phyloP scores from a whole-genome alignment of 2,329 filamentous ascomycete species.

The Macrophomina phaseolina region DNA sequence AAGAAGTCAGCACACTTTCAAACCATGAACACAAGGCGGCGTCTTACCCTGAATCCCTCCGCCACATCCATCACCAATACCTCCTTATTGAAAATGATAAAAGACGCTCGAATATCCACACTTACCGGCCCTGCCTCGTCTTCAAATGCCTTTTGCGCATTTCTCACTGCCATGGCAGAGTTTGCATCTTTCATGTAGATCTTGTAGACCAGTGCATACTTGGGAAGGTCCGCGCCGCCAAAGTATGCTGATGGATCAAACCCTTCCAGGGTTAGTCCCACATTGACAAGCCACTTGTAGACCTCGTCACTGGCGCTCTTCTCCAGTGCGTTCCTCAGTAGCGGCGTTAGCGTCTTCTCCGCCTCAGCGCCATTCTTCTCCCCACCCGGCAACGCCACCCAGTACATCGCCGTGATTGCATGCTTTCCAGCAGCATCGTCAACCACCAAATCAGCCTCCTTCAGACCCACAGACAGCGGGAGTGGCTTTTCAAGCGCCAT shows the following conservation, averaged over 20 bases:
- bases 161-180: not conserved
- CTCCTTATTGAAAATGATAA: not conserved
- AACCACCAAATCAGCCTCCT: not conserved
- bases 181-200: not conserved
- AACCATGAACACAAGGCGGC: not conserved
- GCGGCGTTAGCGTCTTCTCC: not conserved
- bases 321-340: not conserved
- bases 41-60: not conserved
- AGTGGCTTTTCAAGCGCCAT: conserved; percentile 3
- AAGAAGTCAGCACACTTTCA: not conserved
- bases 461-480: not conserved
- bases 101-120: not conserved
- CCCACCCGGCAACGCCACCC: not conserved
- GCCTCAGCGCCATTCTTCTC: not conserved
- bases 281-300: not conserved
- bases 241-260: not conserved
- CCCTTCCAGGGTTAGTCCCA: not conserved
- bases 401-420: not conserved
- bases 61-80: not conserved
- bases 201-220: conserved; percentile 2
- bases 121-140: not conserved
- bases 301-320: not conserved
- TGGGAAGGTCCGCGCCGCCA: not conserved
- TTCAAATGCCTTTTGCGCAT: not conserved
- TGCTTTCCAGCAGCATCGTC: not conserved